phyloP scores from a whole-genome alignment of 208 protist species.

The Plasmodiophora brassicae region DNA sequence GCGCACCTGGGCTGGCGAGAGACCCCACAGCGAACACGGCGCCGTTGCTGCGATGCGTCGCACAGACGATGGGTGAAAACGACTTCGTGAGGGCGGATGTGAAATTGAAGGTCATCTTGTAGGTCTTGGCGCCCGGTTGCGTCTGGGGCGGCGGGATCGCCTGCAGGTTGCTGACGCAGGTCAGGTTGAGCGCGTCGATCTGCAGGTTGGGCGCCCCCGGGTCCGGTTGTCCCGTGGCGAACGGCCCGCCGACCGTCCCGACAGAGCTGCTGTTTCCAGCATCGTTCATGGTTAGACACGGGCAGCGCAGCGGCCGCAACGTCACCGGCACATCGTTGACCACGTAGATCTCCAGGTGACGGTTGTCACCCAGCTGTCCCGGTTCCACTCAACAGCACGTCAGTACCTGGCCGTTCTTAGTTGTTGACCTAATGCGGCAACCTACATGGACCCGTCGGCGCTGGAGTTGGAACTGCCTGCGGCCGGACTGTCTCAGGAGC shows the following conservation, averaged over 20 bases:
- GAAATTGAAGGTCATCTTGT: background rate
- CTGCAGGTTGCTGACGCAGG: background rate
- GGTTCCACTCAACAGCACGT: too few relatives aligned
- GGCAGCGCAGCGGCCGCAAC: background rate
- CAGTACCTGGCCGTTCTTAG: too few relatives aligned
- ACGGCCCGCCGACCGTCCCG: background rate
- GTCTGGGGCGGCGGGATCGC: background rate
- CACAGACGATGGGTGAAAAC: background rate
- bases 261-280: background rate
- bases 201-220: background rate
- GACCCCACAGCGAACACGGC: background rate
- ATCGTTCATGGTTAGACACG: background rate
- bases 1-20: background rate
- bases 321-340: background rate
- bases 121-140: background rate
- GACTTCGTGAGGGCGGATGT: background rate
- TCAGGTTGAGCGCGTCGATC: background rate
- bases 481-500: too few relatives aligned
- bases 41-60: background rate
- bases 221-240: background rate
- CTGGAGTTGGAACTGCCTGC: background rate
- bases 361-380: too few relatives aligned
- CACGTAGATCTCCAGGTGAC: background rate
- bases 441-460: too few relatives aligned
- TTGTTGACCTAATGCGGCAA: too few relatives aligned